phyloP scores from a whole-genome alignment of 495 filamentous ascomycete species.

The Halenospora varia region DNA sequence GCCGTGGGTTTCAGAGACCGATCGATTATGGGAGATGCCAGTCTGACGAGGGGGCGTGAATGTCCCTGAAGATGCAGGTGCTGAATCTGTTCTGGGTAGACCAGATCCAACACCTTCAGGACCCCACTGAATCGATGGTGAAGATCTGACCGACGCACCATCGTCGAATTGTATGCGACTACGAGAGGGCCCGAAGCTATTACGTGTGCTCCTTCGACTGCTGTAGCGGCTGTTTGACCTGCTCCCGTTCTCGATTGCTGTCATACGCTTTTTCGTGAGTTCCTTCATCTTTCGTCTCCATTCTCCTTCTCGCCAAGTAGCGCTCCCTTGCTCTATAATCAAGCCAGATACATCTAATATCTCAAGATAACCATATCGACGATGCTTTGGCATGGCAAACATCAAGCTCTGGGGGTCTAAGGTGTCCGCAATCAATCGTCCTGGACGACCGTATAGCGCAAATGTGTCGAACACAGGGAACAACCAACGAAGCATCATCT shows the following conservation, averaged over 20 bases:
- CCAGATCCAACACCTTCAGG: constrained; percentile 22
- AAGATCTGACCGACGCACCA: constrained; percentile 50
- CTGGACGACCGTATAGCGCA: constrained; percentile 86
- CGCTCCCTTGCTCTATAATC: constrained; percentile 71
- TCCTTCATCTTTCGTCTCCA: constrained; percentile 91
- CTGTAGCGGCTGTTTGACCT: constrained; percentile 55
- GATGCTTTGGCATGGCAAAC: constrained; percentile 94
- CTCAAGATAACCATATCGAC: constrained; percentile 87
- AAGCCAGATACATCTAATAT: constrained; percentile 76
- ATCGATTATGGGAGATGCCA: constrained; percentile 16
- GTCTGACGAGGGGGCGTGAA: constrained; percentile 3
- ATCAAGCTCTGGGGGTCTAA: constrained; percentile 86
- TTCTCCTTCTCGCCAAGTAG: constrained; percentile 80
- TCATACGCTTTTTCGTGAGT: constrained; percentile 77
- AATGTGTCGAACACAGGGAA: constrained; percentile 96
- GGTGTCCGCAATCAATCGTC: constrained; percentile 78
- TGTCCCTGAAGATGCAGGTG: constrained; percentile 31
- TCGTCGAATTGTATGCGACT: constrained; percentile 63
- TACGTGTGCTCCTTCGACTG: constrained; percentile 57
- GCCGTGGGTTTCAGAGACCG: constrained; percentile 35
- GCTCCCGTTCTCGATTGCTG: constrained; percentile 40
- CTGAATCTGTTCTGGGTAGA: constrained; percentile 37
- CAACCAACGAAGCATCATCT: constrained; percentile 93
- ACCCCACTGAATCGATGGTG: constrained; percentile 45
- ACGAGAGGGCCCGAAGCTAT: constrained; percentile 48